Base-by-base conservation (phyloP, 75 land plant species). In the Selaginella tamariscina region DNA sequence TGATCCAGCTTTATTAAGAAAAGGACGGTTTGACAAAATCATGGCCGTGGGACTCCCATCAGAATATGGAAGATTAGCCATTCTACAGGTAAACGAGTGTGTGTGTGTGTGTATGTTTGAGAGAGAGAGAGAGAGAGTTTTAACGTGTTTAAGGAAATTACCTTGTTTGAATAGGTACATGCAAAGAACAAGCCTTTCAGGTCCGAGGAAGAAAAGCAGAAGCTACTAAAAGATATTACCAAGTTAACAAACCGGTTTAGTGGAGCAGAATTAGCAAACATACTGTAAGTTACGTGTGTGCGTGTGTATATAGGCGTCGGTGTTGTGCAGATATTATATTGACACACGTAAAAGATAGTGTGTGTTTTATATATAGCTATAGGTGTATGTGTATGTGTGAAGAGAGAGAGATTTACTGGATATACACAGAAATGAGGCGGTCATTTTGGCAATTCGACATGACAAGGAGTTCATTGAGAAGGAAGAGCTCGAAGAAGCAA, bases 21-120 rank as follows among this genome's bases (percentile, higher is more conserved):
- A 94, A 75, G 98, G 98, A 24, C 88, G 98, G 32, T 87, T 89
- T 71, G 98, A 94, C 79, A 89, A 82, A 70, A 85, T 91, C 56
- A 71, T 89, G 28, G 81, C 82, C 57, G 86, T 94, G 78, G 96
- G 96, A 0, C 73, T 85, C 64, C 98, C 98, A 64, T 82, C 96
- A 24, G 89, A 81, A 65, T 91, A 85, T 79, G 98, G 98, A 56
- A 85, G 98, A 78, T 70, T 94, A 68, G 86, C 84, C 33, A 94
- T 94, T 65, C 72, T 94, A 62, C 73, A 75, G 86, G 98, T 93
- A 59, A 56, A 62, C 32, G 13, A 18, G n/a, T 68, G 26, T 24
- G 55, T 2, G n/a, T 8, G 21, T 21, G 23, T 68, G 15, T 18
- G 20, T 68, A n/a, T 68, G 24, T 20, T 60, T 60, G 15, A 24